These are phyloP conservation scores for Scedosporium minutisporum DNA, from an alignment of 2,329 filamentous ascomycete genomes.

Conservation along the genomic window DNA sequence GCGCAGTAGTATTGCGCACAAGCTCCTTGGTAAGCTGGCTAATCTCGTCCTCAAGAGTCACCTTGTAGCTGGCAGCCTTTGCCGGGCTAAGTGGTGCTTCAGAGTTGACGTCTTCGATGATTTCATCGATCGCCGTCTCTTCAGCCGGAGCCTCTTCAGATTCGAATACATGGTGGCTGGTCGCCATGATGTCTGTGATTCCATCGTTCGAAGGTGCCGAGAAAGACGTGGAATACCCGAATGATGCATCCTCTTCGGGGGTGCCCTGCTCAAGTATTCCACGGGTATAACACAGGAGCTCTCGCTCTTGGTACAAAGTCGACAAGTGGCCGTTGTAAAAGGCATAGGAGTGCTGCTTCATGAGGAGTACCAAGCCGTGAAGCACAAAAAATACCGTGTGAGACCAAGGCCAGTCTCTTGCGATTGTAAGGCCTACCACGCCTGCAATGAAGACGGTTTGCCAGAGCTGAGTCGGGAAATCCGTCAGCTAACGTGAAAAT, in stretches of 20 bases:
- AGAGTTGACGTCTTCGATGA: conserved; percentile 53
- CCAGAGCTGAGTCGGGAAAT: conserved; percentile 45
- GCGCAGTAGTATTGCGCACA: conserved; percentile 46
- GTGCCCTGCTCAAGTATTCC: conserved; percentile 40
- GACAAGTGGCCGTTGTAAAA: conserved; percentile 71
- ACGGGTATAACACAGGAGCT: conserved; percentile 35
- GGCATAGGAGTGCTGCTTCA: conserved; percentile 76
- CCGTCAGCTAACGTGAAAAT: background rate
- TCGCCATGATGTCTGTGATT: conserved; percentile 12
- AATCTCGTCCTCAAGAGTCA: conserved; percentile 59
- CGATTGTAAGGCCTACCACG: conserved; percentile 56
- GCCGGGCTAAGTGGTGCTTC: conserved; percentile 48
- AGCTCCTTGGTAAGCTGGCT: conserved; percentile 55
- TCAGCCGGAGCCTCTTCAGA: conserved; percentile 21
- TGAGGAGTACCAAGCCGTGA: conserved; percentile 65
- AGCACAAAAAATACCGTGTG: conserved; percentile 71
- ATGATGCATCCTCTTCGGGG: background rate
- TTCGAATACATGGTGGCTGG: conserved; percentile 10
- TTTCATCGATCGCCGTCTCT: conserved; percentile 44
- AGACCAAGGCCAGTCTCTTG: conserved; percentile 73
- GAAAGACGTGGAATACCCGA: background rate
- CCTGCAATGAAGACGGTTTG: conserved; percentile 53
- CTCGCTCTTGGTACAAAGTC: conserved; percentile 43
- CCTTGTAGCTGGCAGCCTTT: conserved; percentile 54
- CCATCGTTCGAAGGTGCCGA: conserved; percentile 1